A percentile compares a stretch with the other conserved stretches of the same genome.
Conservation (phyloP, 2,329 filamentous ascomycete species). For the Fusarium sp. region DNA sequence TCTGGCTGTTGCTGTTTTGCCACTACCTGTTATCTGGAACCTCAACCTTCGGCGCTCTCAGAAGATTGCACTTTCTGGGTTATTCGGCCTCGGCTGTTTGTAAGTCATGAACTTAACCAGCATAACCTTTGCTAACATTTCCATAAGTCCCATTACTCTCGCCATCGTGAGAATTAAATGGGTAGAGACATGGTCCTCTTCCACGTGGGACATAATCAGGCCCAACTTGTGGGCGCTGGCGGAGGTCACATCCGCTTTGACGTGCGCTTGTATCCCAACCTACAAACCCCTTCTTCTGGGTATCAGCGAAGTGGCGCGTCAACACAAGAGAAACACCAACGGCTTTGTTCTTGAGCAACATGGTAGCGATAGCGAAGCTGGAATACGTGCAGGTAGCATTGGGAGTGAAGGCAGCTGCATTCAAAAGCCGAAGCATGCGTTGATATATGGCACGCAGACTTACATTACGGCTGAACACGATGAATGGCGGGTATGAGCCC, state of each 20-base stretch:
- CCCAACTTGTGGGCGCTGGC: constrained; percentile 33
- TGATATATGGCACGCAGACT: constrained; percentile 19
- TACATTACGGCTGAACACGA: neutral
- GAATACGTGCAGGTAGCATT: neutral
- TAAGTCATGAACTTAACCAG: neutral
- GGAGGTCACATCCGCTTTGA: constrained; percentile 29
- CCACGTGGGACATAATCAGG: constrained; percentile 29
- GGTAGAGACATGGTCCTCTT: neutral
- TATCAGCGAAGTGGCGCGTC: neutral
- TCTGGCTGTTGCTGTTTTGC: constrained; percentile 26
- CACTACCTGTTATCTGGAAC: constrained; percentile 31
- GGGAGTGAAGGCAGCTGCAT: neutral
- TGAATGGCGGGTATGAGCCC: neutral
- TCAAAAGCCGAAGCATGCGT: neutral
- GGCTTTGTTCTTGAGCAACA: neutral
- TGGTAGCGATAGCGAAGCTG: constrained; percentile 3
- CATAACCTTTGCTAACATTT: neutral
- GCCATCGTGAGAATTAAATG: constrained; percentile 34
- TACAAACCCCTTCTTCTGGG: constrained; percentile 21
- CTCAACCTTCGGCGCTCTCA: constrained; percentile 25
- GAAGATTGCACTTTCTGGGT: constrained; percentile 20
- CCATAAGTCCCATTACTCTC: constrained; percentile 16
- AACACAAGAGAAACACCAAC: neutral
- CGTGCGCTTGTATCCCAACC: constrained; percentile 37
- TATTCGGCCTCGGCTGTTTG: constrained; percentile 34